phyloP scores from a whole-genome alignment of 768 basidiomycete species.

The Collybiopsis luxurians region DNA sequence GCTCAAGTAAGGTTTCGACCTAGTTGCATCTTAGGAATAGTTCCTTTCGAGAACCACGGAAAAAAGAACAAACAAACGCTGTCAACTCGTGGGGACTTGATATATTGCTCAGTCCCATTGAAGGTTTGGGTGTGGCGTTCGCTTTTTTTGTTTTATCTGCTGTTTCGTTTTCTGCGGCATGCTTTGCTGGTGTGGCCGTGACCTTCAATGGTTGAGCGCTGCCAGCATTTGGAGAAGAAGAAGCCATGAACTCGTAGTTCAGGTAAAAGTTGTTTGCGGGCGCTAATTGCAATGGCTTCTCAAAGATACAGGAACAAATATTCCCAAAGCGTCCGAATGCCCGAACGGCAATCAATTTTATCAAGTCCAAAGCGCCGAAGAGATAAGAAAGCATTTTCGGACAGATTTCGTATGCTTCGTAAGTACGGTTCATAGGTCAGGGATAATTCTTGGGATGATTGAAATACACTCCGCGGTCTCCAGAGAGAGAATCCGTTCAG shows the following conservation, averaged over 20 bases:
- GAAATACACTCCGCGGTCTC: conserved; percentile 2
- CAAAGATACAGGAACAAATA: no score
- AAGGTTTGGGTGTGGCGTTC: conserved; percentile 32
- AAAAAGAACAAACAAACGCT: conserved; percentile 69
- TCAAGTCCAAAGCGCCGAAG: no score
- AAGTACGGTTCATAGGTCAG: no score
- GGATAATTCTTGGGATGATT: background rate
- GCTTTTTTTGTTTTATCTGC: conserved; percentile 52
- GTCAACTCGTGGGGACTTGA: conserved; percentile 94
- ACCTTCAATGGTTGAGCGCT: conserved; percentile 70
- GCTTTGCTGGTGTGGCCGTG: conserved; percentile 51
- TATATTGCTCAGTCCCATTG: conserved; percentile 58
- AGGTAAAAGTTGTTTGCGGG: background rate
- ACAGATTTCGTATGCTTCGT: no score
- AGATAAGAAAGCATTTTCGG: no score
- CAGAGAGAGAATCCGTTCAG: background rate
- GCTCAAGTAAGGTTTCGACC: conserved; percentile 87
- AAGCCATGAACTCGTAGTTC: background rate
- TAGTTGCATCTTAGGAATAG: background rate
- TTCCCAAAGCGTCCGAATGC: no score
- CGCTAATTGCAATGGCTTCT: no score
- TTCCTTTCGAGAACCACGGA: background rate
- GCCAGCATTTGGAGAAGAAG: conserved; percentile 25
- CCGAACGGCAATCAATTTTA: no score
- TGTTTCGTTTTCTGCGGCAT: conserved; percentile 28